Percentiles rank a stretch among this genome's conserved stretches.
Conservation (phyloP, 1,139 yeast genomes). For the Blastobotrys apis region DNA sequence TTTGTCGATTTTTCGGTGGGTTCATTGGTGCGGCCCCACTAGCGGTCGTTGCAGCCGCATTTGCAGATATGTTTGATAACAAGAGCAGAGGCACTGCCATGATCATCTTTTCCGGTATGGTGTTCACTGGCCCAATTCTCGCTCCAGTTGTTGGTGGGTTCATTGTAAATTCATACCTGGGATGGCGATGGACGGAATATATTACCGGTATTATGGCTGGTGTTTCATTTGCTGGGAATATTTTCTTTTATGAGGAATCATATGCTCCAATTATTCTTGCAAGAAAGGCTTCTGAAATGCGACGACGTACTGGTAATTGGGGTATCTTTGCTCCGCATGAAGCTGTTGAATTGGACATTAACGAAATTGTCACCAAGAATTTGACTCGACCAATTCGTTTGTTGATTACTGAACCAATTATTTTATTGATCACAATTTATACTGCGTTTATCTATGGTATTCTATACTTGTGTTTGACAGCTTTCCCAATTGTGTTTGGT, state of each 20-base stretch:
- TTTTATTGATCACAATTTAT: constrained; percentile 64
- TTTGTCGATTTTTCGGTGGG: constrained; percentile 74
- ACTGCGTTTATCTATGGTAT: constrained; percentile 85
- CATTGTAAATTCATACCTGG: constrained; percentile 36
- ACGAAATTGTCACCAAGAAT: constrained; percentile 65
- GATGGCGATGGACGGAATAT: constrained; percentile 61
- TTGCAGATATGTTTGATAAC: constrained; percentile 69
- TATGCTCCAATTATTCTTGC: constrained; percentile 44
- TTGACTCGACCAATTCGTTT: constrained; percentile 65
- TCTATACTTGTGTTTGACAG: constrained; percentile 69
- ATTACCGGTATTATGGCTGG: constrained; percentile 49
- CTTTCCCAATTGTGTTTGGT: constrained; percentile 70
- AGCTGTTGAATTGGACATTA: constrained; percentile 55
- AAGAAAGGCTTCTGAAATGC: constrained; percentile 44
- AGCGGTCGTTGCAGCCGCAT: constrained; percentile 78
- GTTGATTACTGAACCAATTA: constrained; percentile 69
- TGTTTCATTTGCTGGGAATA: constrained; percentile 34
- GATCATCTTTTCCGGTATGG: constrained; percentile 59
- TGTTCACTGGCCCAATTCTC: constrained; percentile 69
- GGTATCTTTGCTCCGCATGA: constrained; percentile 84
- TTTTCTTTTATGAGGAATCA: constrained; percentile 41
- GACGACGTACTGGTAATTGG: constrained; percentile 57
- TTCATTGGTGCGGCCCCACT: constrained; percentile 58
- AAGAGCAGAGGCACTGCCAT: constrained; percentile 64
- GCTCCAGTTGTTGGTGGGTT: constrained; percentile 52